A percentile compares a stretch with the other conserved stretches of the same genome.
phyloP scores from a whole-genome alignment of 805 yeast species.

The Candida maesae region DNA sequence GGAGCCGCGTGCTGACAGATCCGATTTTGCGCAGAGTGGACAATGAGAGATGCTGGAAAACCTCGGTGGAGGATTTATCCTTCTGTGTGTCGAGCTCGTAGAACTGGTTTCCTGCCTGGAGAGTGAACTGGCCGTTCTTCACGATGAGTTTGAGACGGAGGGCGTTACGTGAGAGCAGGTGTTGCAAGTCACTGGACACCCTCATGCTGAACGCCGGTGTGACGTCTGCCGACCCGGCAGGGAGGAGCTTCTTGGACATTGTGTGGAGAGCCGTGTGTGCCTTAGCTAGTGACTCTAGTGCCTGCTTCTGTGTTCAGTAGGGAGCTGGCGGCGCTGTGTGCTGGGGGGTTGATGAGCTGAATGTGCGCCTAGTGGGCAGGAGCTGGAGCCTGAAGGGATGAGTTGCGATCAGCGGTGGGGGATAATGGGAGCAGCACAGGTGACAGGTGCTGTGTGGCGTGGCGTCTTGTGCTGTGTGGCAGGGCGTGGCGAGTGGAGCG shows the following conservation, averaged over 20 bases:
- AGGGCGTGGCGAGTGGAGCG: too few species aligned
- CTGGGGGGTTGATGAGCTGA: too few species aligned
- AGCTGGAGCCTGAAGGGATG: too few species aligned
- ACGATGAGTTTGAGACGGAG: constrained; percentile 21
- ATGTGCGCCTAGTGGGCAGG: too few species aligned
- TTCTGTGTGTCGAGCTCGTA: constrained; percentile 6
- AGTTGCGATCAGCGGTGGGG: too few species aligned
- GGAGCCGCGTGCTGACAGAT: constrained; percentile 9
- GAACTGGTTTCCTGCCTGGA: constrained; percentile 12
- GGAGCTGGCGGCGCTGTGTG: too few species aligned
- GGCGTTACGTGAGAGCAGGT: constrained; percentile 12
- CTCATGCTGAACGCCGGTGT: constrained; percentile 13
- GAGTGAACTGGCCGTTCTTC: constrained; percentile 17
- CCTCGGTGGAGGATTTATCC: constrained; percentile 11
- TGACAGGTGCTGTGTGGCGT: too few species aligned
- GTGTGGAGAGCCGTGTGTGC: too few species aligned
- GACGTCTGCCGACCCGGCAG: constrained; percentile 3
- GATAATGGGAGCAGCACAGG: too few species aligned
- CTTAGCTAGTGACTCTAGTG: too few species aligned
- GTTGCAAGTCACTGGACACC: constrained; percentile 9
- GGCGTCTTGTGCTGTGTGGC: too few species aligned
- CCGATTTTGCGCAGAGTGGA: constrained; percentile 24
- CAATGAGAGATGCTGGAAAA: constrained; percentile 24
- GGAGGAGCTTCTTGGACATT: constrained; percentile 1
- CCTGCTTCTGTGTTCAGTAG: too few species aligned